Conservation (phyloP, 164 flowering plant species). For the grape (Vitis vinifera) region DNA sequence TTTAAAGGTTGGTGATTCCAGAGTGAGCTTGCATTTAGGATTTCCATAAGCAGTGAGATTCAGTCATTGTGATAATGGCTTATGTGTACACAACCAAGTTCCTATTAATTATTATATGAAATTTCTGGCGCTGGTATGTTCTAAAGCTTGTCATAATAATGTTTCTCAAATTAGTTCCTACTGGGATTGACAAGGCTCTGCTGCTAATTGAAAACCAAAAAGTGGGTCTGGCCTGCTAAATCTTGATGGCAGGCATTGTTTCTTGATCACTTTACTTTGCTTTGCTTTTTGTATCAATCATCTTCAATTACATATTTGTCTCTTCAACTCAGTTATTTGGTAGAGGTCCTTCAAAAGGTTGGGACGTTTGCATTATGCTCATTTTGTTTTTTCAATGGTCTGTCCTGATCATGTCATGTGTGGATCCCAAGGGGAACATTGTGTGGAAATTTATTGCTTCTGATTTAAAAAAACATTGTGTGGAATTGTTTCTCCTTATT, state of each 20-base stretch:
- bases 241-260: not conserved
- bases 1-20: slow-evolving; percentile 62
- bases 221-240: not conserved
- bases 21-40: not conserved
- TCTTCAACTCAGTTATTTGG: not conserved
- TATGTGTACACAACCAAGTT: not conserved
- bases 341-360: not conserved
- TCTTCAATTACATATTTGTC: not conserved
- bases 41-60: not conserved
- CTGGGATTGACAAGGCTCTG: not conserved
- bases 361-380: not conserved
- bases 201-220: not conserved
- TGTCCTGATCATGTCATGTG: not conserved
- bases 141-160: not conserved
- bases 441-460: not conserved
- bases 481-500: too few species aligned
- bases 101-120: not conserved
- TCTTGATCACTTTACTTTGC: too few species aligned
- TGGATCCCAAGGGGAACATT: slow-evolving; percentile 1
- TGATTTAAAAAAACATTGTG: not conserved
- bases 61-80: not conserved
- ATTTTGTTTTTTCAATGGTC: not conserved
- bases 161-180: not conserved
- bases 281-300: not conserved
- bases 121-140: not conserved